Percentiles rank a stretch among this genome's conserved stretches.
Conservation (phyloP, 768 basidiomycete species). For the Russula vinacea region DNA sequence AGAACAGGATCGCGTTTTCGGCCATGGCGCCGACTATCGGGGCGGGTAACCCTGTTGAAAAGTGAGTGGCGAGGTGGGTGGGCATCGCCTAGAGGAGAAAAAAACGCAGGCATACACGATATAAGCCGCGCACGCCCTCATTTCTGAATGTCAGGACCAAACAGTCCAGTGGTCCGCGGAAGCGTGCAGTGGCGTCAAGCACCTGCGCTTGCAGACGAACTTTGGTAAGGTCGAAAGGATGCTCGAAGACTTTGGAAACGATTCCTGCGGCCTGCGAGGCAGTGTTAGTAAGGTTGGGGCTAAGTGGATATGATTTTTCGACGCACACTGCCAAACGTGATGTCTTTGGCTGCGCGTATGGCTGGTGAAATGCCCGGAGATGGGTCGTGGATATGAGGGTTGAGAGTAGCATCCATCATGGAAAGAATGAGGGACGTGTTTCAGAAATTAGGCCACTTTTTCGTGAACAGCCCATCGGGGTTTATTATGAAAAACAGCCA, state of each 20-base stretch:
- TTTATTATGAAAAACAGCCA: not conserved
- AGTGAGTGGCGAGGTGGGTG: not conserved
- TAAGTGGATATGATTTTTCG: not conserved
- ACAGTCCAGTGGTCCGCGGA: conserved; percentile 86
- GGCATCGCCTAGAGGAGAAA: not conserved
- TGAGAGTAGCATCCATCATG: conserved; percentile 31
- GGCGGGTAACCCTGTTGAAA: conserved; percentile 70
- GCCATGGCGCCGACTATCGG: conserved; percentile 90
- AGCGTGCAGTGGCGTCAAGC: conserved; percentile 63
- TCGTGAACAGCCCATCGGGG: conserved; percentile 8
- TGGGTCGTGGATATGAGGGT: conserved; percentile 17
- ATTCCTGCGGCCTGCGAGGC: conserved; percentile 72
- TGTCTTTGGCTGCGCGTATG: conserved; percentile 34
- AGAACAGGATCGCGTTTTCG: conserved; percentile 86
- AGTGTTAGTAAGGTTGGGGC: not conserved
- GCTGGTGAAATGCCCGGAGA: conserved; percentile 21
- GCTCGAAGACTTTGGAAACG: conserved; percentile 83
- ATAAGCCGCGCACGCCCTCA: conserved; percentile 83
- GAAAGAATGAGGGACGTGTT: not conserved
- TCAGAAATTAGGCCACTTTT: not conserved
- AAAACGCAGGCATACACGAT: conserved; percentile 61
- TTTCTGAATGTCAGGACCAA: conserved; percentile 72
- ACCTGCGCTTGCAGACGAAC: conserved; percentile 92
- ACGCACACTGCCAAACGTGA: conserved; percentile 35
- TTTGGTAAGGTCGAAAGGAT: conserved; percentile 94